phyloP scores from a whole-genome alignment of 1,139 yeast genomes.

The Yamadazyma dushanensis region DNA sequence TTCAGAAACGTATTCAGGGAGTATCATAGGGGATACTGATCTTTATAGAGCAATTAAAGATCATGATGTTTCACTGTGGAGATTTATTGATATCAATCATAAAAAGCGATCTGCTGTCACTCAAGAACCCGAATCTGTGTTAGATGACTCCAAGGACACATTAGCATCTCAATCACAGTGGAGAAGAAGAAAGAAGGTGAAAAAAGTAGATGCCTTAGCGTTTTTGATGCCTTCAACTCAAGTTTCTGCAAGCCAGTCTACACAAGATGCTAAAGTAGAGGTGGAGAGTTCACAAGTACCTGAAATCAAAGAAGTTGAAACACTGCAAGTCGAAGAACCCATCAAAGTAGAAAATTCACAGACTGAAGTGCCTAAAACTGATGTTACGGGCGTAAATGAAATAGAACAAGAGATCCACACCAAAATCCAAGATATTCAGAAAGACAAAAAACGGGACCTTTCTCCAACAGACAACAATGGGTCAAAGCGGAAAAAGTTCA shows the following conservation, averaged over 20 bases:
- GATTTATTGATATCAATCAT: not conserved
- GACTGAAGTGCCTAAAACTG: conserved; percentile 18
- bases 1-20: conserved; percentile 6
- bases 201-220: conserved; percentile 12
- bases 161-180: conserved; percentile 9
- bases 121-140: conserved; percentile 7
- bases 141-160: not conserved
- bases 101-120: conserved; percentile 8
- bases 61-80: conserved; percentile 1
- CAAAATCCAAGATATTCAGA: not conserved
- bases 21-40: conserved; percentile 6
- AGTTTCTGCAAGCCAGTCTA: conserved; percentile 1
- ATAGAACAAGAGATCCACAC: conserved; percentile 1
- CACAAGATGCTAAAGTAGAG: not conserved
- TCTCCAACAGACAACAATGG: not conserved
- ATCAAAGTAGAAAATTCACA: conserved; percentile 18
- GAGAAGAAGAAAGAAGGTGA: conserved; percentile 11
- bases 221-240: conserved; percentile 11
- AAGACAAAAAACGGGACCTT: not conserved
- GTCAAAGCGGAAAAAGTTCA: conserved; percentile 2
- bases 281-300: no score
- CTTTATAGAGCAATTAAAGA: conserved; percentile 6
- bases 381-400: not conserved
- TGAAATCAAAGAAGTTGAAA: not conserved
- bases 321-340: not conserved